These are phyloP conservation scores for Erodium maritimum DNA, from an alignment of 345 rosid genomes.

Conservation along the genomic window DNA sequence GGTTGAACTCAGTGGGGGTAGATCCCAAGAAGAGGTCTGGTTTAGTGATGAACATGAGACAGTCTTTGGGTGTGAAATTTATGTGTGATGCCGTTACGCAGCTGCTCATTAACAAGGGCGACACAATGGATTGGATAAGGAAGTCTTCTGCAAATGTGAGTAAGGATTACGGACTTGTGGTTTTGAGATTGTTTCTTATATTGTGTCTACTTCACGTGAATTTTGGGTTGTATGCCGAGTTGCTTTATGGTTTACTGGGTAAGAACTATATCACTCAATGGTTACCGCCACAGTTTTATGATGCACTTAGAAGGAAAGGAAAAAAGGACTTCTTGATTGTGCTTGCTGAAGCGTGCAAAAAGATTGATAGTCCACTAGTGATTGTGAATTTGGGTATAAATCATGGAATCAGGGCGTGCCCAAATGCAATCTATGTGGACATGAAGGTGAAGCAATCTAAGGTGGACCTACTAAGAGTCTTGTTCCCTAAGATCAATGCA, in stretches of 20 bases:
- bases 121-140: slow-evolving; percentile 21
- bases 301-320: slow-evolving; percentile 1
- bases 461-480: slow-evolving; percentile 12
- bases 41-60: background rate
- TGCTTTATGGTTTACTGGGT: slow-evolving; percentile 13
- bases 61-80: slow-evolving; percentile 6
- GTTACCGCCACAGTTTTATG: slow-evolving; percentile 14
- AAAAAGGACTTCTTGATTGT: background rate
- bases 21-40: background rate
- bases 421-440: slow-evolving; percentile 21
- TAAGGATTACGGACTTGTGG: slow-evolving; percentile 12
- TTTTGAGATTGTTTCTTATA: slow-evolving; percentile 23
- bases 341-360: slow-evolving; percentile 20
- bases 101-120: slow-evolving; percentile 9
- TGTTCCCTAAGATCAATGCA: slow-evolving; percentile 17
- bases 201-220: slow-evolving; percentile 24
- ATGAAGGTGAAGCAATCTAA: slow-evolving; percentile 14
- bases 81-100: background rate
- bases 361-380: slow-evolving; percentile 22
- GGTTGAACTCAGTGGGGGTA: slow-evolving; percentile 22
- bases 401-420: slow-evolving; percentile 2
- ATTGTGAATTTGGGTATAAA: slow-evolving; percentile 10
- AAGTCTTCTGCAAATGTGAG: background rate
- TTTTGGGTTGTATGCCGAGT: slow-evolving; percentile 10
- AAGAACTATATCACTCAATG: slow-evolving; percentile 6